A percentile compares a stretch with the other conserved stretches of the same genome.
These are phyloP conservation scores for Naumovozyma castellii DNA, from an alignment of 805 yeast species.

Conservation along the genomic window DNA sequence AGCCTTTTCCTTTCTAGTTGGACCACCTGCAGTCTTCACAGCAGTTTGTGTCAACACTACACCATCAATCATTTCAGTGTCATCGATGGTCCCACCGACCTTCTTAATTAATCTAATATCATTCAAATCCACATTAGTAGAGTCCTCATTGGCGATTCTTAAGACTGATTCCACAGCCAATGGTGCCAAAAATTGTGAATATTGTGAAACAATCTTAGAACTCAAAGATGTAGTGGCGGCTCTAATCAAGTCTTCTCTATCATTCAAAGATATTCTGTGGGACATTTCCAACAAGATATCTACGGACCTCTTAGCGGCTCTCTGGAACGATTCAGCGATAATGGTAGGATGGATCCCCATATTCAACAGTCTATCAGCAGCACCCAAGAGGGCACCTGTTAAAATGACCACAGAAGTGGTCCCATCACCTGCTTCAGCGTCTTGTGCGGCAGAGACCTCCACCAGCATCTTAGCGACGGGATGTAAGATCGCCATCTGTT, in stretches of 20 bases:
- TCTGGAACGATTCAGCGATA: constrained; percentile 86
- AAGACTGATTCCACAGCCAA: constrained; percentile 90
- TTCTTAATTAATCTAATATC: constrained; percentile 87
- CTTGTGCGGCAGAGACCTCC: constrained; percentile 95
- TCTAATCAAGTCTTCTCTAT: constrained; percentile 72
- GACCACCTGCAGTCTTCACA: constrained; percentile 88
- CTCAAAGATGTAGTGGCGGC: constrained; percentile 93
- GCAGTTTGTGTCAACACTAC: constrained; percentile 88
- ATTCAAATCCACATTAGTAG: constrained; percentile 68
- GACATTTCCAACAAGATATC: constrained; percentile 81
- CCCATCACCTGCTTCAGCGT: constrained; percentile 99
- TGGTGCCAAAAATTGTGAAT: constrained; percentile 77
- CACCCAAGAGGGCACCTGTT: constrained; percentile 89
- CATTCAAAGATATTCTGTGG: constrained; percentile 64
- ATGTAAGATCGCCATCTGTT: constrained; percentile 96
- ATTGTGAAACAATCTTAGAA: constrained; percentile 93
- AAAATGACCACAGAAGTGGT: constrained; percentile 95
- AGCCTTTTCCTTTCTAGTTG: constrained; percentile 89
- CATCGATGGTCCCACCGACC: constrained; percentile 96
- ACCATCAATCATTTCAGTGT: constrained; percentile 86
- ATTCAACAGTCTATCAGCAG: constrained; percentile 81
- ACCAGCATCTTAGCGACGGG: constrained; percentile 99
- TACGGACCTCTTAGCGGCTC: constrained; percentile 76
- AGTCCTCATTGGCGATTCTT: constrained; percentile 53
- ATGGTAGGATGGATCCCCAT: constrained; percentile 94